These are phyloP conservation scores for Trichoderma polysporum DNA, from an alignment of 2,329 filamentous ascomycete species.

Conservation along the genomic window DNA sequence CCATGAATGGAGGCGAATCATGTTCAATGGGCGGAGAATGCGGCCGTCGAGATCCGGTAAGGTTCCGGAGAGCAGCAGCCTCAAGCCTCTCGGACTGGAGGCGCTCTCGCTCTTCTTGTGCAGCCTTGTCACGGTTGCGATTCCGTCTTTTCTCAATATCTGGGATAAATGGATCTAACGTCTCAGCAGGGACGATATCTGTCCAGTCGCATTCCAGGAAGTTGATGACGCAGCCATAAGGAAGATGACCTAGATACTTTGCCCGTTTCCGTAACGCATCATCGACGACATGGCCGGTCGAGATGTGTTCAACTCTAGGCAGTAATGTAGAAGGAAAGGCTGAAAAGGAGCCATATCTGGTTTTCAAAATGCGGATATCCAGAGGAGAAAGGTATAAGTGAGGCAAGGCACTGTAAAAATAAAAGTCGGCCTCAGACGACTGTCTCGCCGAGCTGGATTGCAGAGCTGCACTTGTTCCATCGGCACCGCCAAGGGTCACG, in stretches of 20 bases:
- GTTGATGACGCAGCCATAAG: conserved; percentile 84
- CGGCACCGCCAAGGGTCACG: conserved; percentile 41
- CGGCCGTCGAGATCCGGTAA: conserved; percentile 40
- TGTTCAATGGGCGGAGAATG: conserved; percentile 40
- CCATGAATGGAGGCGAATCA: conserved; percentile 42
- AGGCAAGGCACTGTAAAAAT: conserved; percentile 83
- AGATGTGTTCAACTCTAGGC: conserved; percentile 84
- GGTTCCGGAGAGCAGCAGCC: conserved; percentile 63
- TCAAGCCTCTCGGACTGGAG: conserved; percentile 79
- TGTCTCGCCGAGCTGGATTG: conserved; percentile 26
- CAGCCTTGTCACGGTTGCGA: conserved; percentile 77
- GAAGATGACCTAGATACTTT: conserved; percentile 84
- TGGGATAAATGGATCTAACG: conserved; percentile 70
- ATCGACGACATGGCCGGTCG: conserved; percentile 82
- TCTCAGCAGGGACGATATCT: conserved; percentile 74
- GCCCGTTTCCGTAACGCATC: conserved; percentile 78
- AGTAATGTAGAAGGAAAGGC: conserved; percentile 82
- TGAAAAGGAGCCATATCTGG: conserved; percentile 80
- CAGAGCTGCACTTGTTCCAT: conserved; percentile 26
- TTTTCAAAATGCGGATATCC: conserved; percentile 88
- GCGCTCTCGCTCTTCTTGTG: conserved; percentile 81
- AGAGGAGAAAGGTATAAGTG: conserved; percentile 89
- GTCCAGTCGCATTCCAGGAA: conserved; percentile 96
- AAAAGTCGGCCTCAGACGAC: conserved; percentile 58
- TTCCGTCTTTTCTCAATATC: conserved; percentile 77